Evolutionary conservation across 768 basidiomycete genomes (phyloP).

Genomic region (Russula dissimulans): DNA sequence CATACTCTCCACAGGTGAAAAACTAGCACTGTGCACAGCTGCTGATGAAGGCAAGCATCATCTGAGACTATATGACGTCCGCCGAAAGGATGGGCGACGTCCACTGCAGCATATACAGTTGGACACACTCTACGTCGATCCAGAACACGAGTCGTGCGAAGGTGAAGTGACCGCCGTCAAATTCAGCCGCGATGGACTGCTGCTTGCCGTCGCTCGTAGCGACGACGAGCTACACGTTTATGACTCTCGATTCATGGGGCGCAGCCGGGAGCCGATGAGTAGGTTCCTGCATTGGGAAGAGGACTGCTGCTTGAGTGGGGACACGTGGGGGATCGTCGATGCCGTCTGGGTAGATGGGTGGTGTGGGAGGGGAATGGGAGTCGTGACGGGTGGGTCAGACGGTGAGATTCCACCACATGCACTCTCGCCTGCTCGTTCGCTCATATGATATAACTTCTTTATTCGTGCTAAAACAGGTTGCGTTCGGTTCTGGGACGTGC

Average conservation of each 20-base stretch:
- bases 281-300: constrained; percentile 17
- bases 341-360: constrained; percentile 17
- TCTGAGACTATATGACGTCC: constrained; percentile 14
- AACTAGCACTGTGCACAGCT: constrained; percentile 12
- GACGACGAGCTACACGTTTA: constrained; percentile 18
- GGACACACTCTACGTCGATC: neutral
- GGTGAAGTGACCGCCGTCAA: constrained; percentile 15
- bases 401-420: constrained; percentile 3
- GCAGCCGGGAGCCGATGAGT: neutral
- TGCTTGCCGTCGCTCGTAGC: constrained; percentile 16
- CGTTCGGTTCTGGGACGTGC: constrained; percentile 17
- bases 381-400: constrained; percentile 17
- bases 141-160: neutral
- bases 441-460: neutral
- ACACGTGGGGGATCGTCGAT: constrained; percentile 14
- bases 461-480: constrained; percentile 6
- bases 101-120: neutral
- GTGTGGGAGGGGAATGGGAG: constrained; percentile 10
- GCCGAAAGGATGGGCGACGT: neutral
- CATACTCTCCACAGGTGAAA: neutral
- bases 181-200: constrained; percentile 16
- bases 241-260: constrained; percentile 17
- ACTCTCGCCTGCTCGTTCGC: neutral
- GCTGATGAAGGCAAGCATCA: neutral
- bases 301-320: neutral